Percentiles rank a stretch among this genome's conserved stretches.
phyloP scores from a whole-genome alignment of 2,329 filamentous ascomycete species.

The Diaporthe nobilis region DNA sequence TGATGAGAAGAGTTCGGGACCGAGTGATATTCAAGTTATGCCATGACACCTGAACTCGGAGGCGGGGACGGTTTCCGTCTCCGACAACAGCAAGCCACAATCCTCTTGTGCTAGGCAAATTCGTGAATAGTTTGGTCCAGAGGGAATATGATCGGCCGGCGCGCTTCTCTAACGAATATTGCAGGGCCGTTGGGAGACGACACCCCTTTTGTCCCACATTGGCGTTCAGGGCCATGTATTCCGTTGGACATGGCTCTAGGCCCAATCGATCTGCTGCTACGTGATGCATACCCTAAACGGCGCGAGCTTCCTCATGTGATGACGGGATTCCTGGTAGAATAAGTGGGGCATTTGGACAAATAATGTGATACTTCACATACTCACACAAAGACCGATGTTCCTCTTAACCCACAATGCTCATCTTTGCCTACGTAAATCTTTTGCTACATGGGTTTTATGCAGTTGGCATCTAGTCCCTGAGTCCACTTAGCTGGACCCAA shows the following conservation, averaged over 20 bases:
- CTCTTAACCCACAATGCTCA: background rate
- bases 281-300: background rate
- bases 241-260: background rate
- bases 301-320: background rate
- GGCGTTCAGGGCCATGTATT: background rate
- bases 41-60: background rate
- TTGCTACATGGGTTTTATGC: background rate
- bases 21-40: background rate
- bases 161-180: background rate
- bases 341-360: background rate
- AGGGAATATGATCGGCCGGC: background rate
- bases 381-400: background rate
- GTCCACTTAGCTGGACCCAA: background rate
- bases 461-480: background rate
- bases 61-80: background rate
- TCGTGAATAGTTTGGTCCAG: background rate
- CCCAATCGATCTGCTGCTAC: background rate
- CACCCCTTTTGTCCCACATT: background rate
- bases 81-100: background rate
- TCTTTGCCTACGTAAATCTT: background rate
- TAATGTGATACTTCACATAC: slow-evolving; percentile 10
- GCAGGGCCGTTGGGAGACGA: background rate
- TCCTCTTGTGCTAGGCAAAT: background rate
- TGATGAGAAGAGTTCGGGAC: background rate
- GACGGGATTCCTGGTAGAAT: background rate